Conservation (phyloP, 2,329 filamentous ascomycete genomes). For the Neopestalotiopsis sp. region DNA sequence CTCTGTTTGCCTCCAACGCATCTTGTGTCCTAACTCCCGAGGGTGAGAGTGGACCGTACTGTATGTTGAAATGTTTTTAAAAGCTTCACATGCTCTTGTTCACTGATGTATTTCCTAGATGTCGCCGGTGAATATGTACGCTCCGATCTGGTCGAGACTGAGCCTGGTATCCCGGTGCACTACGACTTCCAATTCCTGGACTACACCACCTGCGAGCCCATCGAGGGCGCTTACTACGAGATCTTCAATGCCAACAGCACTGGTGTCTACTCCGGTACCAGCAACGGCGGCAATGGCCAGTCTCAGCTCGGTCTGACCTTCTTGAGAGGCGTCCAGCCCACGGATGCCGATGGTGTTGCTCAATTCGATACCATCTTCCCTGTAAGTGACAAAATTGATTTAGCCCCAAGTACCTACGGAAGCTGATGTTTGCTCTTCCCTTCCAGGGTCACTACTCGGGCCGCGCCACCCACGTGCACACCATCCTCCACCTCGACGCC, state of each 20-base stretch:
- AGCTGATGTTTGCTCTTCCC: neutral
- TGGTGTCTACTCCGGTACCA: slow-evolving; percentile 53
- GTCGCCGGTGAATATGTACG: slow-evolving; percentile 57
- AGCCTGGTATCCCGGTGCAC: slow-evolving; percentile 53
- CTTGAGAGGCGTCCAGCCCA: slow-evolving; percentile 46
- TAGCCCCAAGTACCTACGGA: neutral
- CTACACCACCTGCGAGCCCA: slow-evolving; percentile 55
- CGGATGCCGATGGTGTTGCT: slow-evolving; percentile 45
- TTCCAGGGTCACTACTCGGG: slow-evolving; percentile 44
- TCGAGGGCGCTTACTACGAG: slow-evolving; percentile 54
- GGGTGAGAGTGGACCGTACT: slow-evolving; percentile 60
- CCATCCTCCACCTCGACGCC: slow-evolving; percentile 48
- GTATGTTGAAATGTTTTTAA: slow-evolving; percentile 25
- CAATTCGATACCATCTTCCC: slow-evolving; percentile 48
- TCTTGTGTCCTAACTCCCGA: slow-evolving; percentile 58
- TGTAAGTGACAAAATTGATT: too few species aligned
- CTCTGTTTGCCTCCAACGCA: slow-evolving; percentile 46
- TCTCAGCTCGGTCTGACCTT: slow-evolving; percentile 48
- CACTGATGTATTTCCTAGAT: slow-evolving; percentile 29
- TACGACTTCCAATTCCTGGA: slow-evolving; percentile 60
- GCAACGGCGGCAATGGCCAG: slow-evolving; percentile 33
- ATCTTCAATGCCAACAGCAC: slow-evolving; percentile 52
- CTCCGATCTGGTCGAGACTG: slow-evolving; percentile 49
- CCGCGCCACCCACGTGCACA: slow-evolving; percentile 54
- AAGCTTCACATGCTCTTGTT: neutral